Base-by-base conservation (phyloP, 257 asterid species). In the Penstemon barbatus region DNA sequence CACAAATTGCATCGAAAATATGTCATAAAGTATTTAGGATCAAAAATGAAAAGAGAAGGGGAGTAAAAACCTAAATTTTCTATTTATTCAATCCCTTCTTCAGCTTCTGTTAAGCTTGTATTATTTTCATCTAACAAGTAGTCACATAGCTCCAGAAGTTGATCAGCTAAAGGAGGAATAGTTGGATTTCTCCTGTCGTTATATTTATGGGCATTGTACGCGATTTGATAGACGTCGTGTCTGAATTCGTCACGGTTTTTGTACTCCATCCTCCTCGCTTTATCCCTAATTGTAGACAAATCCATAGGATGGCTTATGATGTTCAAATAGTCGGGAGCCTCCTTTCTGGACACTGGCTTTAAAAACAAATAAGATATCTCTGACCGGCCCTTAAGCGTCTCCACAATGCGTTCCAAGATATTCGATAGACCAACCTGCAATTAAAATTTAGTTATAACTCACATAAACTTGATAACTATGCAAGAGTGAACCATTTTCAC, bases 141-240 rank as follows among this genome's bases (percentile, higher is more conserved):
- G 79, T 91, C 99, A 65, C 99, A 94, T 44, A 87, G 86, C 83
- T 91, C 97, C 60, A 94, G 80, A 74, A 94, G 99, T 75, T 89
- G 93, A 81, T 94, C 99, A 0, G 99, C 99, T 39, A 91, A 91
- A 49, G 99, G 99, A 71, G 99, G 99, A 76, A 94, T 94, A 65
- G 87, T 86, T 71, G 99, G 99, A 74, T 94, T 83, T 42, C 97
- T 85, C 56, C 84, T 58, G 64, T 87, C 95, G 45, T 91, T 91
- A 77, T 94, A 94, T 61, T 12, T 67, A 72, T 94, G 99, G 62
- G 99, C 97, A 56, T 94, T 94, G 81, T n/a, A 63, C 19, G 75
- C 84, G 13, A 94, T 94, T 77, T 83, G 97, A 62, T 50, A 84
- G 46, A 94, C 87, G 11, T 94, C 99, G 7, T 87, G 95, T 80